phyloP scores from a whole-genome alignment of 495 filamentous ascomycete species.

The Tetracladium setigerum region DNA sequence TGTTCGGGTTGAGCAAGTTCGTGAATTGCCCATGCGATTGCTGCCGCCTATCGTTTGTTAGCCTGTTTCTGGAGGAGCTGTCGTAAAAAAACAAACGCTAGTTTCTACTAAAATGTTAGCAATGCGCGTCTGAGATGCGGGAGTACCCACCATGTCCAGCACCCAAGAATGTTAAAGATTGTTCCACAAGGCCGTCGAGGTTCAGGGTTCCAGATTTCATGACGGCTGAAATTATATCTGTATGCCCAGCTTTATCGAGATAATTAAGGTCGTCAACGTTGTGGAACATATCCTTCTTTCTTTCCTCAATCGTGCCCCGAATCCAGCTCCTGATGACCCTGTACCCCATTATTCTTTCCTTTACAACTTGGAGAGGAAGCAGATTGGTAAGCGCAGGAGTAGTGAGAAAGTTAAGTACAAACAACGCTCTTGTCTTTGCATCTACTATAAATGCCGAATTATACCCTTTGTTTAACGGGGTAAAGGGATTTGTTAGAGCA shows the following conservation, averaged over 20 bases:
- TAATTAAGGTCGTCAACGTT: not conserved
- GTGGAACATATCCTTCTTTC: constrained; percentile 34
- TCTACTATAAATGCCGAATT: constrained; percentile 38
- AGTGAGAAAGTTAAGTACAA: constrained; percentile 33
- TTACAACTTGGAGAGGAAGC: no score
- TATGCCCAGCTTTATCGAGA: constrained; percentile 15
- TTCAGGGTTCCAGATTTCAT: constrained; percentile 28
- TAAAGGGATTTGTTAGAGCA: constrained; percentile 32
- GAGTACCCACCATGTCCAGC: constrained; percentile 11
- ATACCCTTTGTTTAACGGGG: constrained; percentile 36
- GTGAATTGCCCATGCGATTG: constrained; percentile 3
- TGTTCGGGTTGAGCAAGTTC: not conserved
- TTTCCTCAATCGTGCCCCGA: constrained; percentile 32
- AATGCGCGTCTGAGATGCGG: no score
- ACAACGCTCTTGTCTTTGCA: constrained; percentile 29
- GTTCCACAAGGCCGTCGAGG: constrained; percentile 38
- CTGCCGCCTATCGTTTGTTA: not conserved
- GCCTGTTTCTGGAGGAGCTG: not conserved
- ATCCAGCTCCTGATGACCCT: not conserved
- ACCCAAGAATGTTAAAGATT: constrained; percentile 32
- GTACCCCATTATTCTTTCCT: no score
- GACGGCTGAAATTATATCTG: constrained; percentile 40
- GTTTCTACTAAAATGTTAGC: not conserved
- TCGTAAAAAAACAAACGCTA: not conserved
- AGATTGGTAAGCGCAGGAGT: constrained; percentile 36